phyloP scores from a whole-genome alignment of 2,329 filamentous ascomycete genomes.

The Tolypocladium album region DNA sequence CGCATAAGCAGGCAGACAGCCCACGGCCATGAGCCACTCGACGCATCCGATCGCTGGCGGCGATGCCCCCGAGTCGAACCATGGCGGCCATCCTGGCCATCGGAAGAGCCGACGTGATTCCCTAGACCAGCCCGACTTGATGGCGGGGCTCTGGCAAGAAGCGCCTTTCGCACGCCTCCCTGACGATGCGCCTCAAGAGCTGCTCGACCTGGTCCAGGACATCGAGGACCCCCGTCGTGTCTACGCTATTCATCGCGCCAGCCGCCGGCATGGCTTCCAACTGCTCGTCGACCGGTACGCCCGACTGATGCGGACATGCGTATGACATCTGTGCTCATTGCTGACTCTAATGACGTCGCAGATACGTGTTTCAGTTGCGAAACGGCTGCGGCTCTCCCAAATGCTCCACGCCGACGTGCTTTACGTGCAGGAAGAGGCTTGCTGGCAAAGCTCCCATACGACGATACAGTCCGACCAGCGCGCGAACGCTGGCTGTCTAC shows the following conservation, averaged over 20 bases:
- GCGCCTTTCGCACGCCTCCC: slow-evolving; percentile 50
- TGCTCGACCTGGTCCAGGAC: slow-evolving; percentile 43
- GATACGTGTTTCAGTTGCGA: slow-evolving; percentile 73
- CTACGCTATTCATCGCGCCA: slow-evolving; percentile 50
- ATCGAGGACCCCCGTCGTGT: slow-evolving; percentile 51
- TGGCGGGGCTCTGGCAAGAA: slow-evolving; percentile 51
- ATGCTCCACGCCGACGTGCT: slow-evolving; percentile 70
- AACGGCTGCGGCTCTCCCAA: slow-evolving; percentile 61
- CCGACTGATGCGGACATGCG: not conserved
- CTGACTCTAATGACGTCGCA: slow-evolving; percentile 20
- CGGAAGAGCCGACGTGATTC: slow-evolving; percentile 3
- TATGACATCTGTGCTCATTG: not conserved
- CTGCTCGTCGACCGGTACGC: slow-evolving; percentile 55
- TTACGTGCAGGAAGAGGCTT: slow-evolving; percentile 62
- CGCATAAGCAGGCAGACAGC: not conserved
- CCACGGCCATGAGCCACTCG: slow-evolving; percentile 9
- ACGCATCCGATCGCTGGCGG: slow-evolving; percentile 3
- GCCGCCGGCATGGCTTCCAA: slow-evolving; percentile 54
- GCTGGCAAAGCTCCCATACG: slow-evolving; percentile 59
- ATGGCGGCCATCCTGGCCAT: not conserved
- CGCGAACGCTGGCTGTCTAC: slow-evolving; percentile 69
- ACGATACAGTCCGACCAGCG: slow-evolving; percentile 71
- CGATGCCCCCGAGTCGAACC: slow-evolving; percentile 2
- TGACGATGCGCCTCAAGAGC: slow-evolving; percentile 46
- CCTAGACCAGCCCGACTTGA: slow-evolving; percentile 32